These are phyloP conservation scores for Fusarium sp. DNA, from an alignment of 2,329 filamentous ascomycete genomes.

Conservation along the genomic window DNA sequence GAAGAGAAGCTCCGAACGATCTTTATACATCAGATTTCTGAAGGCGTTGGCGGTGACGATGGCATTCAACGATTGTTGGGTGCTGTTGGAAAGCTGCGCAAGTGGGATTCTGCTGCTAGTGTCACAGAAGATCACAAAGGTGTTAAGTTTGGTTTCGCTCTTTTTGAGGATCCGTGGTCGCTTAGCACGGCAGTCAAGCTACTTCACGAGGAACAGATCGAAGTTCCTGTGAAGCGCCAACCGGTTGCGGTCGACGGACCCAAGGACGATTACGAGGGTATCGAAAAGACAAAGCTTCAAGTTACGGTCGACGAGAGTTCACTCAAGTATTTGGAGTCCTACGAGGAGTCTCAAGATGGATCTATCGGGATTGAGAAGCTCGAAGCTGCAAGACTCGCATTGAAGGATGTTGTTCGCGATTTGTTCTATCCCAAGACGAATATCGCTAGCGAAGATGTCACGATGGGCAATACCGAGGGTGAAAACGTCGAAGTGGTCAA, in stretches of 20 bases:
- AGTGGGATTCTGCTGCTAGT: slow-evolving; percentile 82
- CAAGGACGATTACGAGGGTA: slow-evolving; percentile 62
- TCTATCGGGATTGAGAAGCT: slow-evolving; percentile 74
- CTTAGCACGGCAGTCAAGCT: slow-evolving; percentile 87
- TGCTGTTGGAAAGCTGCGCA: slow-evolving; percentile 80
- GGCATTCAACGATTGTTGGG: slow-evolving; percentile 82
- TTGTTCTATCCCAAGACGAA: slow-evolving; percentile 74
- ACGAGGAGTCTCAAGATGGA: slow-evolving; percentile 74
- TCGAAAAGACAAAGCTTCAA: slow-evolving; percentile 77
- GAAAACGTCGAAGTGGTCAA: slow-evolving; percentile 87
- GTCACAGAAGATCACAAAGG: slow-evolving; percentile 76
- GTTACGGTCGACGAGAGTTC: slow-evolving; percentile 86
- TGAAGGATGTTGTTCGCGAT: slow-evolving; percentile 76
- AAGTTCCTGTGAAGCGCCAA: slow-evolving; percentile 85
- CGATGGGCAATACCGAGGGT: slow-evolving; percentile 75
- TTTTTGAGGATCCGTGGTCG: slow-evolving; percentile 92
- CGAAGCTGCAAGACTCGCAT: slow-evolving; percentile 73
- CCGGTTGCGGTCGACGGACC: slow-evolving; percentile 59
- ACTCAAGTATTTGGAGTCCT: slow-evolving; percentile 85
- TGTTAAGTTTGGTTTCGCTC: slow-evolving; percentile 92
- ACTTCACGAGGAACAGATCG: slow-evolving; percentile 81
- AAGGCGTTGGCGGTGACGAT: slow-evolving; percentile 80
- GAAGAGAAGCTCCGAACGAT: slow-evolving; percentile 94
- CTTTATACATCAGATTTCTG: slow-evolving; percentile 87
- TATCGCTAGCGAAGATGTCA: slow-evolving; percentile 66